Percentiles rank a stretch among this genome's conserved stretches.
These are phyloP conservation scores for Stagonosporopsis chrysanthemi DNA, from an alignment of 2,329 filamentous ascomycete species.

Conservation along the genomic window DNA sequence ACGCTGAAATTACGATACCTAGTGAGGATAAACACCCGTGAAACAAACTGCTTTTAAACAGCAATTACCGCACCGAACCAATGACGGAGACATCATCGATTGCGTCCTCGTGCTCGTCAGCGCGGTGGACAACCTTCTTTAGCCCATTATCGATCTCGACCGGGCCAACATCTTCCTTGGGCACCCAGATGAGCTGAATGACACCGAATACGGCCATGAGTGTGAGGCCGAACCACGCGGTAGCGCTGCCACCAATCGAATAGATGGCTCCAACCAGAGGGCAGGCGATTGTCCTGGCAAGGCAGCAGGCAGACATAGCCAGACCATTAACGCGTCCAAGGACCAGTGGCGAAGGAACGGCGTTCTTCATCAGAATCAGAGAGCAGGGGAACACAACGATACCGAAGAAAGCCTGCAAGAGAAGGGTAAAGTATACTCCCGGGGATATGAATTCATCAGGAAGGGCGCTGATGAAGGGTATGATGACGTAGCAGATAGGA, in stretches of 20 bases:
- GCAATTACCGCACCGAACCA: conserved; percentile 34
- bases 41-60: conserved; percentile 1
- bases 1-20: conserved; percentile 3
- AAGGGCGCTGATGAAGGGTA: conserved; percentile 70
- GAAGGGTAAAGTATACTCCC: conserved; percentile 70
- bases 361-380: conserved; percentile 79
- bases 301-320: conserved; percentile 69
- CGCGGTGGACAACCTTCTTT: conserved; percentile 37
- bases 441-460: conserved; percentile 61
- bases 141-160: conserved; percentile 45
- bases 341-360: conserved; percentile 67
- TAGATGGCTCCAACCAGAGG: conserved; percentile 73
- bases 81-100: conserved; percentile 39
- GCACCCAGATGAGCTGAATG: conserved; percentile 64
- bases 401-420: conserved; percentile 71
- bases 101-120: conserved; percentile 32
- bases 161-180: conserved; percentile 53
- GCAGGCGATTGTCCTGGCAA: conserved; percentile 73
- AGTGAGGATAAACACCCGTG: background rate
- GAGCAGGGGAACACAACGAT: conserved; percentile 73
- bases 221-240: conserved; percentile 68
- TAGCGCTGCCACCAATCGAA: conserved; percentile 65
- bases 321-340: conserved; percentile 76
- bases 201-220: conserved; percentile 64
- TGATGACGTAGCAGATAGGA: conserved; percentile 71